Percentiles rank a stretch among this genome's conserved stretches.
Conservation (phyloP, 306 rosid species). For the Sindora glabra region DNA sequence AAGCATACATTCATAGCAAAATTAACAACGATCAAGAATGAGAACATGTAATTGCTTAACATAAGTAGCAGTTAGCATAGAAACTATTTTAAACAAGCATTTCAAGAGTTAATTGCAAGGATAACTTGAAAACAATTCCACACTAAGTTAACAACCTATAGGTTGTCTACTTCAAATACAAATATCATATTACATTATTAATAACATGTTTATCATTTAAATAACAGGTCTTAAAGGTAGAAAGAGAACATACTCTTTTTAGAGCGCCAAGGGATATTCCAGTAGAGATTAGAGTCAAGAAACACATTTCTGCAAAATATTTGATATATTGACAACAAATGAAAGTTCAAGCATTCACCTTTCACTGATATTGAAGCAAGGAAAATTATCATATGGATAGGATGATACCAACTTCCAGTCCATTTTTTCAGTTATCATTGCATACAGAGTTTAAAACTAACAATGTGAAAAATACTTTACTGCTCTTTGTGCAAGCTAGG, state of each 20-base stretch:
- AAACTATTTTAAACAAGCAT: background rate
- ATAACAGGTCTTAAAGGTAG: background rate
- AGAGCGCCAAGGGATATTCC: constrained; percentile 12
- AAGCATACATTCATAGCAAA: no score
- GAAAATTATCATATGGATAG: no score
- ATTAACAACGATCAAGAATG: background rate
- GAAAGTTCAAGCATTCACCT: background rate
- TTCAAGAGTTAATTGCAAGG: background rate
- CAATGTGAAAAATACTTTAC: no score
- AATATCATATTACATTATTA: background rate
- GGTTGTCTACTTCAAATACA: background rate
- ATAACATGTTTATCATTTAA: background rate
- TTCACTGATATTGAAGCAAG: background rate
- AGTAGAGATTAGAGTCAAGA: constrained; percentile 34
- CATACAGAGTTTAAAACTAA: no score
- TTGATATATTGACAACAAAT: background rate
- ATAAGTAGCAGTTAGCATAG: no score
- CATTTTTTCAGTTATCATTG: no score
- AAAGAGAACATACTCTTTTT: constrained; percentile 47
- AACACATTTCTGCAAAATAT: constrained; percentile 18
- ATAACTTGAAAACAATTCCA: background rate
- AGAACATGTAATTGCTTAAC: background rate
- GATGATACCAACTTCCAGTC: background rate
- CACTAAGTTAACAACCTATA: background rate
- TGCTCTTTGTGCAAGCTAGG: no score